These are phyloP conservation scores for Aaosphaeria arxii DNA, from an alignment of 2,329 filamentous ascomycete species.

Conservation along the genomic window DNA sequence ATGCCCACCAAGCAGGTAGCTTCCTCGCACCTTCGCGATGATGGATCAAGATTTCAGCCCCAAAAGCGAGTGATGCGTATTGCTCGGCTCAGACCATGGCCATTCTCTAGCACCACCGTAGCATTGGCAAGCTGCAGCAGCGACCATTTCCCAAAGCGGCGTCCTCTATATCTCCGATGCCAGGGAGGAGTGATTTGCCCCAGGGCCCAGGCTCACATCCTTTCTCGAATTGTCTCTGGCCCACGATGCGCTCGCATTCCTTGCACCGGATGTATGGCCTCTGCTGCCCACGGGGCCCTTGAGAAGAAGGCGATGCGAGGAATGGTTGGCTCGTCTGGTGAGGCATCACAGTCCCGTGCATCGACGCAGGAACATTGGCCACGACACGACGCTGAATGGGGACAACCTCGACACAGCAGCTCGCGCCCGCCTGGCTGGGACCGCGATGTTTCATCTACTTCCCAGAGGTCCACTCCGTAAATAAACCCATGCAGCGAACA, in stretches of 20 bases:
- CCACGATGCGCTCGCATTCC: slow-evolving; percentile 37
- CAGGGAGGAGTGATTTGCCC: slow-evolving; percentile 37
- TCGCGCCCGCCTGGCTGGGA: slow-evolving; percentile 26
- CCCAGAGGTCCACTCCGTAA: slow-evolving; percentile 21
- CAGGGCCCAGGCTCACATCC: slow-evolving; percentile 33
- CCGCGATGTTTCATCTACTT: slow-evolving; percentile 38
- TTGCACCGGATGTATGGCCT: slow-evolving; percentile 33
- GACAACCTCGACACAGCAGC: slow-evolving; percentile 35
- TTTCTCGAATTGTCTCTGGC: slow-evolving; percentile 32
- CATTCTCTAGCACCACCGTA: slow-evolving; percentile 43
- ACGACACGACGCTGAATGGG: slow-evolving; percentile 33
- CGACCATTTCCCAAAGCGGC: slow-evolving; percentile 41
- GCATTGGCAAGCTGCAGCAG: slow-evolving; percentile 48
- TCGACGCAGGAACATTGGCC: slow-evolving; percentile 43
- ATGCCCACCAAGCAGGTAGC: slow-evolving; percentile 36
- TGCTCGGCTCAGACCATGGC: slow-evolving; percentile 40
- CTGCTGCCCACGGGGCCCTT: slow-evolving; percentile 17
- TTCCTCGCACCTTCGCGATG: slow-evolving; percentile 26
- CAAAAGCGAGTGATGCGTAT: slow-evolving; percentile 41
- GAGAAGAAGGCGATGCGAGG: slow-evolving; percentile 14
- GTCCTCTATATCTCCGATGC: slow-evolving; percentile 40
- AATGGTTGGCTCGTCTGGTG: slow-evolving; percentile 26
- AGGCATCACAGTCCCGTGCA: slow-evolving; percentile 36
- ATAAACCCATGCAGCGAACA: slow-evolving; percentile 34
- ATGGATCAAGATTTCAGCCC: slow-evolving; percentile 45